A percentile compares a stretch with the other conserved stretches of the same genome.
Conservation (phyloP, 495 filamentous ascomycete species). For the Neurospora intermedia region DNA sequence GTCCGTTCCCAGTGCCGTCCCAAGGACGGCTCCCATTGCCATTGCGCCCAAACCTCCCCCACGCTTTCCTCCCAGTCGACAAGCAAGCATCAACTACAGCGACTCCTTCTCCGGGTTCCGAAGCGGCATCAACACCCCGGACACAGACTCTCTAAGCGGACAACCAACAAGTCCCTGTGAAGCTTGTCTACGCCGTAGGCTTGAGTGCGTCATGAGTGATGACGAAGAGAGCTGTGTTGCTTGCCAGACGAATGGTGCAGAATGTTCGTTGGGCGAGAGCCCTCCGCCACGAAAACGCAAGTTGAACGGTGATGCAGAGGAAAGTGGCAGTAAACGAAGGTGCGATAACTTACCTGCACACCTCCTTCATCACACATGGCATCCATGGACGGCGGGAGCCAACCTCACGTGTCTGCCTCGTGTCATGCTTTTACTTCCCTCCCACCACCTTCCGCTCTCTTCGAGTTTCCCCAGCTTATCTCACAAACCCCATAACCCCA, state of each 20-base stretch:
- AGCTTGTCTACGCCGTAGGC: constrained; percentile 72
- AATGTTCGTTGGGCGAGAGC: constrained; percentile 56
- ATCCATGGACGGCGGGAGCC: neutral
- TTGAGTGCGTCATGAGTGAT: constrained; percentile 80
- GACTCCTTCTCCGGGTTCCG: constrained; percentile 30
- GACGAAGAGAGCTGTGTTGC: constrained; percentile 52
- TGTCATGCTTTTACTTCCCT: neutral
- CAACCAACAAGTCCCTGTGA: constrained; percentile 34
- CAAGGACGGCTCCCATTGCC: constrained; percentile 46
- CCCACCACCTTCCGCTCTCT: neutral
- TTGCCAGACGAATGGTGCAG: constrained; percentile 50
- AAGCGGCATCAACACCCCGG: constrained; percentile 38
- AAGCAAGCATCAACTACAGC: constrained; percentile 27
- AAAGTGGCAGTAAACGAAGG: constrained; percentile 46
- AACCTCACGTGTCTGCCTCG: constrained; percentile 12
- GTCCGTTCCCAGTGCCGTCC: constrained; percentile 37
- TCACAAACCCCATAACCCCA: neutral
- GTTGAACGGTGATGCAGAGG: constrained; percentile 50
- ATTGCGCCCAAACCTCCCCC: constrained; percentile 42
- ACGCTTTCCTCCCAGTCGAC: constrained; percentile 32
- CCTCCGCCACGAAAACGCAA: constrained; percentile 65
- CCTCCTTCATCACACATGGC: constrained; percentile 13
- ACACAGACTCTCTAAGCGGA: constrained; percentile 37
- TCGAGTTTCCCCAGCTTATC: neutral
- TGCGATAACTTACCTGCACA: constrained; percentile 19